Base-by-base conservation (phyloP, 2,329 filamentous ascomycete genomes). In the Fusarium irregulare region DNA sequence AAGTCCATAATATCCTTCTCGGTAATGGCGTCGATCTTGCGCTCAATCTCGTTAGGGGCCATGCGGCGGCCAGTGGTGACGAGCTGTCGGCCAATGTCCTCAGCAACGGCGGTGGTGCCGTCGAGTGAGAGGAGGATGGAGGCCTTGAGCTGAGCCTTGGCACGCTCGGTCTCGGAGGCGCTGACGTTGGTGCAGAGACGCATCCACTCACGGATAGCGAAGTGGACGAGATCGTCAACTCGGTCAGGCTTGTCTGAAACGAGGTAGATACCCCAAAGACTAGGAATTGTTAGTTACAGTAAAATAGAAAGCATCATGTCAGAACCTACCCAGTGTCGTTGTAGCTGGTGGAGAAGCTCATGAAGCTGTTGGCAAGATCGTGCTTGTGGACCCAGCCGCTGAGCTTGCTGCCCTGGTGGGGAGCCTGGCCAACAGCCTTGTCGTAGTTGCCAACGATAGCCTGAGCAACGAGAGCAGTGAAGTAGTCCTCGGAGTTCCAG, bases 401-500 rank as follows among this genome's bases (percentile, higher is more conserved):
- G 77, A 99, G 93, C 89, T 97, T 98, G 92, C 94, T 97, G 78
- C 97, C 96, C 80, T 98, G 92, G 87, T 98, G 96, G 73, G 94
- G 92, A 65, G 96, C 96, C 83, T 96, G 97, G 80, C 97, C 96
- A 90, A 98, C 95, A 76, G 96, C 93, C 85, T 96, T 96, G 86
- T 99, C 96, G 91, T 97, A 99, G 91, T 99, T 99, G 80, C 96
- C 96, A 75, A 99, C 94, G 76, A 99, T 98, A 77, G 96, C 96
- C 87, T 99, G 96, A 63, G 96, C 93, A 74, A 99, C 95, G 61
- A 99, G 88, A 69, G 93, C 97, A 76, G 96, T 98, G 87, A 98
- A 99, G 89, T 99, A 99, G 85, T 98, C 95, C 70, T 97, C 93
- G 76, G 97, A 95, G 86, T 93, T 97, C 96, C 96, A 99, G 91